These are phyloP conservation scores for Coniochaeta hoffmannii DNA, from an alignment of 2,329 filamentous ascomycete species.

Conservation along the genomic window DNA sequence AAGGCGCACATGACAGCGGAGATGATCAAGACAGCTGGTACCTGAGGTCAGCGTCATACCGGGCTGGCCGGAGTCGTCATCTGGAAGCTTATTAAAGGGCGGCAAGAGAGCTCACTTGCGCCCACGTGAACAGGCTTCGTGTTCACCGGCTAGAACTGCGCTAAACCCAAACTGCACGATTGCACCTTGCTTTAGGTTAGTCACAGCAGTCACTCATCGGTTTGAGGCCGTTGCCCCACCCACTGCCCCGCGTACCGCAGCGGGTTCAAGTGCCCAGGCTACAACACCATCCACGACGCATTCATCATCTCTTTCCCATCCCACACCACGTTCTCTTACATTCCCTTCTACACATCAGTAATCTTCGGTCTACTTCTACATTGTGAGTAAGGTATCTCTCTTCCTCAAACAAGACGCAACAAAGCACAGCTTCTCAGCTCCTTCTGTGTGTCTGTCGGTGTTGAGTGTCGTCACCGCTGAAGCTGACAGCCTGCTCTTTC, in stretches of 20 bases:
- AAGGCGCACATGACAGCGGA: not conserved
- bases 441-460: not conserved
- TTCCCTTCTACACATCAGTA: not conserved
- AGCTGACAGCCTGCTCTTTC: not conserved
- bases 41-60: not conserved
- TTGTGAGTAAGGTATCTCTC: not conserved
- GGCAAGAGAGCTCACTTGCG: not conserved
- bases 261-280: not conserved
- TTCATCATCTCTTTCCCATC: conserved; percentile 2
- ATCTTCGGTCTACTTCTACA: not conserved
- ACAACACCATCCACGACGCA: conserved; percentile 1
- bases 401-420: not conserved
- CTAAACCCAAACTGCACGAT: not conserved
- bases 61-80: not conserved
- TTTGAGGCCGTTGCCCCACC: not conserved
- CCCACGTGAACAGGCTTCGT: conserved; percentile 2
- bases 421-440: not conserved
- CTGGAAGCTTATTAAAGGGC: not conserved
- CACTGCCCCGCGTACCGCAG: not conserved
- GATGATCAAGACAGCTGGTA: not conserved
- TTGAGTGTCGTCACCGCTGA: not conserved
- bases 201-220: not conserved
- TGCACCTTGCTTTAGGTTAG: not conserved
- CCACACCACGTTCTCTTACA: not conserved
- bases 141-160: not conserved